Conservation (phyloP, 768 basidiomycete species). For the Boletus edulis region DNA sequence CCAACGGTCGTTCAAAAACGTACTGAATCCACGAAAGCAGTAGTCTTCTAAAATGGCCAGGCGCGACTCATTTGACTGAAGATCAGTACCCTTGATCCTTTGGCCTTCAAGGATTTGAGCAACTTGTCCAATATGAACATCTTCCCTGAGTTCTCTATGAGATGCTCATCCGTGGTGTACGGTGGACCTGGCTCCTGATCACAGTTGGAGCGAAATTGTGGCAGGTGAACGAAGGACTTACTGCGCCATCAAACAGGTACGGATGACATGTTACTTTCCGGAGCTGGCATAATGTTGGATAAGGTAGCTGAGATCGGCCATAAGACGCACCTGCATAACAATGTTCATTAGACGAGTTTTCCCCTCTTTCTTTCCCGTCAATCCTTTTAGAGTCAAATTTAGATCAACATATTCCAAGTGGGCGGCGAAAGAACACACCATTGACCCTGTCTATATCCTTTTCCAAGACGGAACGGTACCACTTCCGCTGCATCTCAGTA, state of each 20-base stretch:
- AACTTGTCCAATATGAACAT: constrained; percentile 98
- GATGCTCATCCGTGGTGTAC: constrained; percentile 96
- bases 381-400: constrained; percentile 42
- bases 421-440: constrained; percentile 43
- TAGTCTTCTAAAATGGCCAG: too few species aligned
- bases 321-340: constrained; percentile 86
- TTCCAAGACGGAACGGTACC: constrained; percentile 94
- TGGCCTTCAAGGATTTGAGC: constrained; percentile 79
- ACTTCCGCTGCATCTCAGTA: constrained; percentile 96
- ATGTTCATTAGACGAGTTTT: constrained; percentile 98
- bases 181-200: constrained; percentile 92
- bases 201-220: not conserved
- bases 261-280: constrained; percentile 90
- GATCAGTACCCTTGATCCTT: constrained; percentile 93
- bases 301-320: not conserved
- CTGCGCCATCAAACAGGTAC: constrained; percentile 92
- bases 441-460: constrained; percentile 99
- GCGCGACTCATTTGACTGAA: constrained; percentile 99
- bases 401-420: not conserved
- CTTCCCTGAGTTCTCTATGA: constrained; percentile 92
- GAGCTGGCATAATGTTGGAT: constrained; percentile 34
- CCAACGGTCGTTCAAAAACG: too few species aligned
- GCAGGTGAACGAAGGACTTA: constrained; percentile 28
- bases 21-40: too few species aligned
- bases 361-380: constrained; percentile 97